Base-by-base conservation (phyloP, 1,284 basidiomycete species). In the Moniliella sp. region DNA sequence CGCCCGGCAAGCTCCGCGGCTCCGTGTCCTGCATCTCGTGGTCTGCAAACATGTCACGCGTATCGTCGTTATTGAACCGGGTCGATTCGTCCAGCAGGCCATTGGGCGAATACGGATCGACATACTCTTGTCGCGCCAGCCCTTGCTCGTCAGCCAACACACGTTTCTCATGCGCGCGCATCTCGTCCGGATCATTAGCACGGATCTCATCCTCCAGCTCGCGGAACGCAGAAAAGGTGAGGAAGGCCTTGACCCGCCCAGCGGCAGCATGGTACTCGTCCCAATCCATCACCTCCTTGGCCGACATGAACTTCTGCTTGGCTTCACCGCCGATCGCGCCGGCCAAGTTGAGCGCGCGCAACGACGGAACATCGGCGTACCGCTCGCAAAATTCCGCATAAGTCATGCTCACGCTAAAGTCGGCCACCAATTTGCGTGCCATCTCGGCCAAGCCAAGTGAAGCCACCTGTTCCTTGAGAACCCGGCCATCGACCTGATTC, bases 381-480 rank as follows among this genome's bases (percentile, higher is more conserved):
- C 86, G 66, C 31, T 79, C 74, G 42, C 74, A 77, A 61, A 86
- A 91, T 64, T 94, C 88, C 14, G 71, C 70, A 15, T 76, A 75
- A 1, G 78, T 76, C 73, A 97, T 76, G 40, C 73, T 74, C 36
- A 79, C 82, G 16, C 43, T 48, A 42, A 55, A 59, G 34, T 59
- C 54, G 39, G 46, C 39, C 28, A 41, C 37, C 10, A 48, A 40
- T 28, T 50, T 48, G 30, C 40, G 38, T 19, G 49, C 42, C 46
- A 94, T 71, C 62, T 84, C 78, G 2, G 75, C 66, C 39, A 94
- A 49, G 0, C 82, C 80, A 18, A 77, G 61, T 33, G 77, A 78
- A 37, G 78, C 70, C 32, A 93, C 75, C 63, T 94, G 88, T 0
- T 79, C 78, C 61, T 88, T 91, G 37, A 94, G 75, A 16, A 76